phyloP scores from a whole-genome alignment of 2,329 filamentous ascomycete species.

The Amauroascus niger region DNA sequence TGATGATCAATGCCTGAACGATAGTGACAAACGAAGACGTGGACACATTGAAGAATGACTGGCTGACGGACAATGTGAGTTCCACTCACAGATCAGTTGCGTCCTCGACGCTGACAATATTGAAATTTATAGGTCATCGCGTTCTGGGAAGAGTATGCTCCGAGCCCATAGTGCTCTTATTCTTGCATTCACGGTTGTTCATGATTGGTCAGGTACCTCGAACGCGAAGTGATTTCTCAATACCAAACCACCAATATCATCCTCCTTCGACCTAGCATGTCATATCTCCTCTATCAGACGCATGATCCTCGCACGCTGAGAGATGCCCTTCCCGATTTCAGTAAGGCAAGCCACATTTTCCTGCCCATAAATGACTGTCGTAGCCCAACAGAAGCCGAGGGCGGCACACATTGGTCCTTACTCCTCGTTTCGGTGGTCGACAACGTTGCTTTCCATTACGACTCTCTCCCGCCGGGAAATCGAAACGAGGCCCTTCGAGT shows the following conservation, averaged over 20 bases:
- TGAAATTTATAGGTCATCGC: slow-evolving; percentile 63
- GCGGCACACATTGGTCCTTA: slow-evolving; percentile 88
- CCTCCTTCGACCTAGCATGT: slow-evolving; percentile 85
- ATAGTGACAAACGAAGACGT: slow-evolving; percentile 82
- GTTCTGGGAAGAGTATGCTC: slow-evolving; percentile 86
- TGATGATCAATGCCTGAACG: slow-evolving; percentile 9
- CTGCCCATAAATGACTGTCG: slow-evolving; percentile 86
- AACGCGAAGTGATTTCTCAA: slow-evolving; percentile 71
- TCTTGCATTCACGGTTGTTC: slow-evolving; percentile 10
- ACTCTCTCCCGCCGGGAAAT: slow-evolving; percentile 71
- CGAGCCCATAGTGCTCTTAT: slow-evolving; percentile 3
- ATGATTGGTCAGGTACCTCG: slow-evolving; percentile 54
- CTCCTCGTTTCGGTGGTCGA: slow-evolving; percentile 83
- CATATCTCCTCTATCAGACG: slow-evolving; percentile 77
- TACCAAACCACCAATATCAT: slow-evolving; percentile 79
- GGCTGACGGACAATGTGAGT: slow-evolving; percentile 88
- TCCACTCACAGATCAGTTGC: neutral
- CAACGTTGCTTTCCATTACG: slow-evolving; percentile 91
- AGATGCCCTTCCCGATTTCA: slow-evolving; percentile 71
- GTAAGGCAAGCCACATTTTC: slow-evolving; percentile 78
- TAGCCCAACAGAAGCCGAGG: slow-evolving; percentile 68
- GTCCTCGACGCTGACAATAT: neutral
- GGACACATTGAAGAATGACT: slow-evolving; percentile 79
- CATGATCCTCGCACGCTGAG: slow-evolving; percentile 48
- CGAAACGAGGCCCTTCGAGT: slow-evolving; percentile 60